Base-by-base conservation (phyloP, 2,329 filamentous ascomycete genomes). In the Claviceps purpurea region DNA sequence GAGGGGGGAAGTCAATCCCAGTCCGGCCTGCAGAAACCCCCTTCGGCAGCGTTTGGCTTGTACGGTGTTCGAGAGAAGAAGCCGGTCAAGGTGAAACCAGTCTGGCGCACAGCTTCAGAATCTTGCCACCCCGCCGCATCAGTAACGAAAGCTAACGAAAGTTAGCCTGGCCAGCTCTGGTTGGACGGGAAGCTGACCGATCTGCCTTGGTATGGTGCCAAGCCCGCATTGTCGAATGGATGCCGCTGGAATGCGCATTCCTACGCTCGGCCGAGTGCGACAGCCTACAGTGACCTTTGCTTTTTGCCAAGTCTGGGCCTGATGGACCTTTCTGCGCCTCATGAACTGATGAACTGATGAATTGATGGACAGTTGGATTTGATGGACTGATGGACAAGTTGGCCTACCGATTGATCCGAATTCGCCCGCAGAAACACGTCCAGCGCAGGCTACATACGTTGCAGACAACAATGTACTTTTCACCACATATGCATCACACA, bases 41-140 rank as follows among this genome's bases (percentile, higher is more conserved):
- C 4, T 34, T 34, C 30, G 30, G 30, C 10, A 34, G 30, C 30
- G 30, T 34, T 34, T 42, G 40, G 18, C 40, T 42, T n/a, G 18
- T n/a, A 20, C 5, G 40, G 40, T n/a, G 20, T 42, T n/a, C 40
- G n/a, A n/a, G 40, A 42, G 40, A 48, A 44, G 18, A 47, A 41
- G 57, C 64, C 65, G 65, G 62, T 67, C 62, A 69, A 66, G 60
- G 56, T 74, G 73, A 76, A 76, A 76, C 73, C 61, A 63, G 67
- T 67, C 70, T 73, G 72, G 69, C 62, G 70, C 70, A 70, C 53
- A 73, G 70, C 73, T 66, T 74, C 70, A 73, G 70, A 71, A 67
- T 64, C 62, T 65, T 58, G 63, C 67, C 61, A 58, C 46, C 34
- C 30, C 16, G 18, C 56, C 60, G 62, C 61, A 59, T 59, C 61